Evolutionary conservation across 176 grass and related monocot genomes (phyloP), one percentile per base, ranked within the genome.

Genomic region (Oryza meridionalis): DNA sequence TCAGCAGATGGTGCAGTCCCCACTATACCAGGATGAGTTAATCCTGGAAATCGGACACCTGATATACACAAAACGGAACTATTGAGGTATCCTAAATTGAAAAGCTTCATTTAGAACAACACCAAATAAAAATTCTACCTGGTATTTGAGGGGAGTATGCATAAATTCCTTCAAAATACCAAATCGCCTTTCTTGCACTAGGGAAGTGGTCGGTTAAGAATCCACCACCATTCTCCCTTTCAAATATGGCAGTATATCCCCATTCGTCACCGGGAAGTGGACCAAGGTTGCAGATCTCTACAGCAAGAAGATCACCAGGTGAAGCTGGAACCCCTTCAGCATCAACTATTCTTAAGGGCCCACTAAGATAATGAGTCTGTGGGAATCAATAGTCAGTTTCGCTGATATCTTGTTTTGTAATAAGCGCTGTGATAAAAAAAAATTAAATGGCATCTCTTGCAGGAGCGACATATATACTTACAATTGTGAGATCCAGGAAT

Each of bases 151-250:
- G 96, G 19, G 93, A 98, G 83, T 92, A 87, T 76, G 93, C 93
- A 80, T 92, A 95, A 86, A 95, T 98, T 90, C 91, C 93, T 95
- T 98, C 91, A 49, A 98, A 98, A 85, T 98, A 98, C 96, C 96
- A 98, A 72, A 98, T 95, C 14, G 85, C 89, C 82, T 98, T 94
- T 61, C 91, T 94, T 80, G 93, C 96, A 83, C 47, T 84, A 46
- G 96, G 96, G 63, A 98, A 94, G 74, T 98, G 91, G 11, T 94
- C 96, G 1, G 91, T 98, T 86, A 98, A 84, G 79, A 95, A 98
- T 22, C 96, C 91, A 46, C 96, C 96, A 66, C 96, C 93, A 70
- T 95, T 98, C n/a, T 92, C 96, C 85, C 89, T 94, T 76, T 93
- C 96, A 11, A 98, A 98, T 73, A 94, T 95, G 68, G 87, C 93